Conservation (phyloP, 2,329 filamentous ascomycete genomes). For the Westerdykella sp. region DNA sequence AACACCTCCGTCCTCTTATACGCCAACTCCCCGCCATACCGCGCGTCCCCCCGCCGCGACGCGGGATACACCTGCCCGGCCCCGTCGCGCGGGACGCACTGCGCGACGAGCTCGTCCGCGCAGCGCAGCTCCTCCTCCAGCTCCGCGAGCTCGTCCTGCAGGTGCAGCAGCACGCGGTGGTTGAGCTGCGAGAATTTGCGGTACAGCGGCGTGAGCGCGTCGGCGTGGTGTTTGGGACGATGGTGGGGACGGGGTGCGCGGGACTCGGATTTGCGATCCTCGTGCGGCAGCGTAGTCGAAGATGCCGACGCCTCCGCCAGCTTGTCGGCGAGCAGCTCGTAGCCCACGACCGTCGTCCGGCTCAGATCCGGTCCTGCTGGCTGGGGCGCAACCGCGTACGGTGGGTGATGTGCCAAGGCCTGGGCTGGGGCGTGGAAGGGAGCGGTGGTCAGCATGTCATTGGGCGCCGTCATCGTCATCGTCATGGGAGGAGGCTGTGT, state of each 20-base stretch:
- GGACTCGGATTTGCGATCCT: slow-evolving; percentile 9
- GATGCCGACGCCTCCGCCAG: slow-evolving; percentile 24
- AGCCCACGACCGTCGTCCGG: slow-evolving; percentile 30
- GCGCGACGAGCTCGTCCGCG: slow-evolving; percentile 57
- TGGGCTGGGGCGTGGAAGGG: slow-evolving; percentile 12
- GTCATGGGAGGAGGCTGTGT: slow-evolving; percentile 18
- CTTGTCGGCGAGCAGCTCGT: slow-evolving; percentile 35
- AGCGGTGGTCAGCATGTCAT: slow-evolving; percentile 11
- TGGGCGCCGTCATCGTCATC: slow-evolving; percentile 11
- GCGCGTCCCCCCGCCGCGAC: slow-evolving; percentile 53
- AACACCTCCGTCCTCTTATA: slow-evolving; percentile 56
- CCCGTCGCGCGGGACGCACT: slow-evolving; percentile 26
- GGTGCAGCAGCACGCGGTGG: slow-evolving; percentile 71
- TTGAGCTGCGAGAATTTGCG: slow-evolving; percentile 76
- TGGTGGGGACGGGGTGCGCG: not conserved
- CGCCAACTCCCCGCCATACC: slow-evolving; percentile 52
- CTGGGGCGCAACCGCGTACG: slow-evolving; percentile 22
- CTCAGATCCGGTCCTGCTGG: slow-evolving; percentile 16
- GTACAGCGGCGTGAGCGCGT: slow-evolving; percentile 57
- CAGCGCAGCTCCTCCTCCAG: slow-evolving; percentile 70
- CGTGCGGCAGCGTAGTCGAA: too few relatives aligned
- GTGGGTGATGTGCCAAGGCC: slow-evolving; percentile 15
- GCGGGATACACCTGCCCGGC: slow-evolving; percentile 44
- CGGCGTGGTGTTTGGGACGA: too few relatives aligned
- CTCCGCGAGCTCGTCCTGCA: slow-evolving; percentile 79